Base-by-base conservation (phyloP, 345 rosid species). In the Abelmoschus esculentus region DNA sequence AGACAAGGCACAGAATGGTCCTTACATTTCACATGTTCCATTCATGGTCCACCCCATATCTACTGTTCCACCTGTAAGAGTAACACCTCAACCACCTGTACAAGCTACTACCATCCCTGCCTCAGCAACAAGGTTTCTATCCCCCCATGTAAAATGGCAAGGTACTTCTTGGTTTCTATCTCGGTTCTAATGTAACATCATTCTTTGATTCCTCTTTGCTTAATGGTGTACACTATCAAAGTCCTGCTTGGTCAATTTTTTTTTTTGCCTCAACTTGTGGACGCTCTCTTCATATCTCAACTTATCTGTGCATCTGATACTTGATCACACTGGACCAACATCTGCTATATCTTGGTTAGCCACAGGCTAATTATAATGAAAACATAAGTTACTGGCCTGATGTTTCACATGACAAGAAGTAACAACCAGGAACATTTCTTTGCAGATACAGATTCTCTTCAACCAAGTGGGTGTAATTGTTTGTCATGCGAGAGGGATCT, bases 401-500 rank as follows among this genome's bases (percentile, higher is more conserved):
- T 11, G 19, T 49, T 38, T 8, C 8, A 10, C 3, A 12, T 2
- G 14, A 6, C 32, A 19, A 10, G 34, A 50, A 60, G 44, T 63
- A 26, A 63, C 18, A 11, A 13, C 22, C 7, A 32, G 28, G 32
- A 46, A 6, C 10, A 46, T 46, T 34, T 22, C 26, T 74, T 70
- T 75, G 71, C 74, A 78, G 84, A 31, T 44, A 61, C 46, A 34
- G 70, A 64, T 49, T 11, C 29, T 47, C 66, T 72, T 36, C 15
- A 72, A 67, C 77, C 59, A 15, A 59, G 72, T 26, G 85, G 82
- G 44, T 15, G 67, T 0, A 60, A 66, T 7, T 85, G 89, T 72
- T 26, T 26, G 31, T 36, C 78, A 11, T 83, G 89, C 78, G 70
- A 80, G 19, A 80, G 75, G 64, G 83, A 85, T 70, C 80, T 85